Conservation (phyloP, 192 early-diverging fungal genomes). For the Diversispora eburnea region DNA sequence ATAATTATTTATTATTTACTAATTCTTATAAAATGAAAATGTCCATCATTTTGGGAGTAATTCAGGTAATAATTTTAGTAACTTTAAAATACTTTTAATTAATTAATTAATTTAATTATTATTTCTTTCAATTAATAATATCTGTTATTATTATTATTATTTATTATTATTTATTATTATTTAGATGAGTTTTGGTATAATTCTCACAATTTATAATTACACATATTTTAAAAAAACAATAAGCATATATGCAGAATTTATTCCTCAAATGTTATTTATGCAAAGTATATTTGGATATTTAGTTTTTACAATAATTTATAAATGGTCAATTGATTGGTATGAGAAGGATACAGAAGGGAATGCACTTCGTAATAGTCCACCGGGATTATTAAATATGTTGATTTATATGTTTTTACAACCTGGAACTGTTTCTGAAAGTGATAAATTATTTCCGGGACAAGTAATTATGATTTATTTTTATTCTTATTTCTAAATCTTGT, state of each 20-base stretch:
- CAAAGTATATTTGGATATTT: slow-evolving; percentile 95
- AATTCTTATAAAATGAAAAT: slow-evolving; percentile 99
- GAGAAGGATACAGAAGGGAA: slow-evolving; percentile 64
- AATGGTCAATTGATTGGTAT: slow-evolving; percentile 93
- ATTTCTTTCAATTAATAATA: neutral
- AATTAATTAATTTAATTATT: neutral
- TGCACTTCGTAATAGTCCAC: slow-evolving; percentile 68
- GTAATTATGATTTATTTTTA: slow-evolving; percentile 34
- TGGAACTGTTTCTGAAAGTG: slow-evolving; percentile 64
- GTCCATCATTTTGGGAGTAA: slow-evolving; percentile 92
- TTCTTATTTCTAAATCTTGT: neutral
- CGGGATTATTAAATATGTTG: slow-evolving; percentile 94
- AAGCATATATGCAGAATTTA: slow-evolving; percentile 80
- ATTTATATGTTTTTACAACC: slow-evolving; percentile 99
- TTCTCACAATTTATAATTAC: slow-evolving; percentile 86
- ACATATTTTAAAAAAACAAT: slow-evolving; percentile 79
- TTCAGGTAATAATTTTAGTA: slow-evolving; percentile 57
- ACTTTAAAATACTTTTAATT: neutral
- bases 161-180: too few species aligned
- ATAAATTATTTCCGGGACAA: slow-evolving; percentile 85
- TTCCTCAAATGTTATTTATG: slow-evolving; percentile 95
- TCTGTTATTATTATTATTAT: neutral
- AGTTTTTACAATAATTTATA: slow-evolving; percentile 85
- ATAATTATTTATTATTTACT: slow-evolving; percentile 91
- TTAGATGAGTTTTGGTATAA: slow-evolving; percentile 91